A percentile compares a stretch with the other conserved stretches of the same genome.
Evolutionary conservation across 805 yeast genomes (phyloP).

Genomic region (Saccharomycopsis oosterbeekiorum): DNA sequence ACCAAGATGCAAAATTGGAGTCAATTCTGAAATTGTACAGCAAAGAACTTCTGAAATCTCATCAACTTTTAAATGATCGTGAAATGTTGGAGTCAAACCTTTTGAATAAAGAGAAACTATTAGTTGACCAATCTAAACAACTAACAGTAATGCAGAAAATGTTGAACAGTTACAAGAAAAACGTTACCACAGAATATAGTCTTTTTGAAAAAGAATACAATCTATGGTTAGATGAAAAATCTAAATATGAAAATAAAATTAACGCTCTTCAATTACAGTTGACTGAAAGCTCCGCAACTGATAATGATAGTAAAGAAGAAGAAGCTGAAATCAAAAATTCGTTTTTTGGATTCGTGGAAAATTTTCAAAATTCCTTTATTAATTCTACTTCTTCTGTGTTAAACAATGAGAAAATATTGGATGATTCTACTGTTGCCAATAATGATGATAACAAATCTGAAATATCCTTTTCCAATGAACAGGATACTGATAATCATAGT

Average conservation of each 20-base stretch:
- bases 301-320: background rate
- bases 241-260: conserved; percentile 12
- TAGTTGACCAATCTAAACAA: conserved; percentile 8
- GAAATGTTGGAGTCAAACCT: conserved; percentile 10
- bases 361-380: background rate
- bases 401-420: background rate
- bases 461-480: background rate
- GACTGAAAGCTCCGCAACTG: background rate
- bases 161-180: conserved; percentile 9
- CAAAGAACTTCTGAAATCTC: conserved; percentile 5
- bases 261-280: background rate
- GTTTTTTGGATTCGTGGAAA: background rate
- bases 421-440: background rate
- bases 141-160: conserved; percentile 5
- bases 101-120: conserved; percentile 11
- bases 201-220: conserved; percentile 12
- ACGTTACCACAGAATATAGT: conserved; percentile 5
- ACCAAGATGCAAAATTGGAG: background rate
- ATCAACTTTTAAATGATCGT: conserved; percentile 9
- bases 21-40: conserved; percentile 1
- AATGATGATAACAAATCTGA: background rate
- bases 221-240: conserved; percentile 17
- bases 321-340: conserved; percentile 4
- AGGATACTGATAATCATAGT: conserved; percentile 1
- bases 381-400: background rate